Conservation (phyloP, 2,329 filamentous ascomycete genomes). For the Didymella segeticola region DNA sequence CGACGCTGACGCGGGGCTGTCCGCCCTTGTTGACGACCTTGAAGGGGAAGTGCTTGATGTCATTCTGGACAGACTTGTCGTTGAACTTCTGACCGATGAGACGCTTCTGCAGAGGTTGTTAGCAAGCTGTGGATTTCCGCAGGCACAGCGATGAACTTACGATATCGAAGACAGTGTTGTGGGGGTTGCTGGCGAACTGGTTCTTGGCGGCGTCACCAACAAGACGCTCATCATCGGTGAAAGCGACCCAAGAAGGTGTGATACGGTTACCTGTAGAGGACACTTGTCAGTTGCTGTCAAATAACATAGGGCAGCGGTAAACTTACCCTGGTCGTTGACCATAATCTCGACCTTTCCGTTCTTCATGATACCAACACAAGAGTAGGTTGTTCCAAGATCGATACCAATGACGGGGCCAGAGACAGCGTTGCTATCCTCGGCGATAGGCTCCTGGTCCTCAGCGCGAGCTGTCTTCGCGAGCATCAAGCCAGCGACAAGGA, state of each 20-base stretch:
- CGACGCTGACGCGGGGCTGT: constrained; percentile 84
- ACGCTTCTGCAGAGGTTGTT: constrained; percentile 53
- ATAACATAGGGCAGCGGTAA: not conserved
- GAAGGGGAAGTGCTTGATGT: constrained; percentile 99
- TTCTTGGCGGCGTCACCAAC: constrained; percentile 82
- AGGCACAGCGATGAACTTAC: constrained; percentile 28
- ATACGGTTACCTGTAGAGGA: constrained; percentile 50
- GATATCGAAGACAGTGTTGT: constrained; percentile 57
- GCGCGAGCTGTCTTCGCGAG: constrained; percentile 79
- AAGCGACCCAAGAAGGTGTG: constrained; percentile 81
- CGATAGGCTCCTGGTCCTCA: constrained; percentile 69
- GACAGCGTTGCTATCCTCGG: constrained; percentile 65
- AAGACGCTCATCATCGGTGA: constrained; percentile 95
- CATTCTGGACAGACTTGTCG: constrained; percentile 78
- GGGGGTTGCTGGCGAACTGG: constrained; percentile 57
- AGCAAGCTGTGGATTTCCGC: constrained; percentile 15
- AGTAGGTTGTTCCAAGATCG: constrained; percentile 94
- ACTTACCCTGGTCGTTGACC: constrained; percentile 53
- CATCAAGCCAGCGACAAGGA: constrained; percentile 84
- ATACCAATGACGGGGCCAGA: constrained; percentile 70
- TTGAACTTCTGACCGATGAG: constrained; percentile 60
- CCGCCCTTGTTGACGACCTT: constrained; percentile 87
- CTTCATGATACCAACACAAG: constrained; percentile 79
- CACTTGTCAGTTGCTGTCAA: constrained; percentile 30
- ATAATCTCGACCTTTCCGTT: constrained; percentile 53